Base-by-base conservation (phyloP, 768 basidiomycete genomes). In the Pisolithus orientalis region DNA sequence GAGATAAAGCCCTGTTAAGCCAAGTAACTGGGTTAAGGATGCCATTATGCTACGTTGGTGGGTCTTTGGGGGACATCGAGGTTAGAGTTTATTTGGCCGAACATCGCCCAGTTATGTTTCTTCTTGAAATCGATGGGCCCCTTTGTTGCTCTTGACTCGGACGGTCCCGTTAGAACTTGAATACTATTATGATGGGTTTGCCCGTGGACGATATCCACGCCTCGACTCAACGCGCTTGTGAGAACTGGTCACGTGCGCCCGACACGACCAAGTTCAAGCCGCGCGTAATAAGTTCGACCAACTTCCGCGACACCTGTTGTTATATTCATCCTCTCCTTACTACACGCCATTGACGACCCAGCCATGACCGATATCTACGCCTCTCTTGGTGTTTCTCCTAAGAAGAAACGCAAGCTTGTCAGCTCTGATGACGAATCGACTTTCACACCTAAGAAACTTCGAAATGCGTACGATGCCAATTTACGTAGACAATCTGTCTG, bases 401-500 rank as follows among this genome's bases (percentile, higher is more conserved):
- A 65, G 60, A 90, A 88, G 73, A 87, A 84, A 67, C 80, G 88
- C 51, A 69, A 70, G 50, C 71, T 75, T 34, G 65, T 76, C 24
- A 73, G 73, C 52, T 72, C 72, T 45, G 73, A 78, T 55, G 82
- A 82, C 58, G 79, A 80, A 39, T 66, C 62, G 9, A 70, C 72
- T 14, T 66, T 81, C 52, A 86, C 85, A 0, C 87, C 88, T 48
- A 91, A 90, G 71, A 81, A 80, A 65, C 73, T 82, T 48, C 74
- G 87, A 62, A 72, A 69, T 53, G 73, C 70, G 82, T 85, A 67
- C 31, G 51, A 40, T 5, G 13, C 29, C 7, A 10, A 25, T 78
- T 71, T 4, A 59, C 37, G 43, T 54, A 29, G 16, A 17, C 47
- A 32, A 53, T 50, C 0, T 29, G 27, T 39, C 1, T 54, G 2